Evolutionary conservation across 805 yeast species (phyloP), one percentile per base, ranked within the genome.

Genomic region (Spathaspora girioi): DNA sequence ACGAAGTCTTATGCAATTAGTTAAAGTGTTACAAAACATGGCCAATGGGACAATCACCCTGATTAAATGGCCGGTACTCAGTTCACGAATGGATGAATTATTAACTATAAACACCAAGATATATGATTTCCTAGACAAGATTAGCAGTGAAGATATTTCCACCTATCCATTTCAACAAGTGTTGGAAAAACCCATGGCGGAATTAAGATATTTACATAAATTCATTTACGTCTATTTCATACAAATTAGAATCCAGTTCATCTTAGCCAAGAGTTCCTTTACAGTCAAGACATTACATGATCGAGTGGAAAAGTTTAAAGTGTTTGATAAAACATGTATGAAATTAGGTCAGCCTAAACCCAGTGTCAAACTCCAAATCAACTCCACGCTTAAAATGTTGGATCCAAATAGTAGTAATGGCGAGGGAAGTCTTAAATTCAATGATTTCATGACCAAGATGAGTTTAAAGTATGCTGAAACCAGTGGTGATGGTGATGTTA

Each of bases 11-110:
- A 82, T 92, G 54, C 83, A 88, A 50, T 66, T 92, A 32, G 97
- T 96, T 2, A 89, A 90, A 59, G 84, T 87, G 17, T 70, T 93
- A 18, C 98, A 93, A 68, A 82, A 86, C 57, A 81, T 92, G 71
- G 97, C 96, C 0, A 93, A 92, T 64, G 92, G 90, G 27, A 78
- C 96, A 0, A 75, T 88, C 3, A 74, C 77, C 5, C 67, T 84
- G 19, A 14, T 46, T 9, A 91, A 83, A 63, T 83, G 88, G 81
- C 84, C 88, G 0, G 65, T 82, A 1, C 64, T 85, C 44, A 64
- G 64, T 7, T 51, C 73, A 2, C 69, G 74, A 51, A 63, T 66
- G 42, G 75, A 70, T 1, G 81, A 80, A 47, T 57, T 75, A 51
- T 56, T 62, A 10, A 60, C 48, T 3, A 52, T 70, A 20, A 71